Conservation (phyloP, 768 basidiomycete genomes). For the Lactarius hatsudake region DNA sequence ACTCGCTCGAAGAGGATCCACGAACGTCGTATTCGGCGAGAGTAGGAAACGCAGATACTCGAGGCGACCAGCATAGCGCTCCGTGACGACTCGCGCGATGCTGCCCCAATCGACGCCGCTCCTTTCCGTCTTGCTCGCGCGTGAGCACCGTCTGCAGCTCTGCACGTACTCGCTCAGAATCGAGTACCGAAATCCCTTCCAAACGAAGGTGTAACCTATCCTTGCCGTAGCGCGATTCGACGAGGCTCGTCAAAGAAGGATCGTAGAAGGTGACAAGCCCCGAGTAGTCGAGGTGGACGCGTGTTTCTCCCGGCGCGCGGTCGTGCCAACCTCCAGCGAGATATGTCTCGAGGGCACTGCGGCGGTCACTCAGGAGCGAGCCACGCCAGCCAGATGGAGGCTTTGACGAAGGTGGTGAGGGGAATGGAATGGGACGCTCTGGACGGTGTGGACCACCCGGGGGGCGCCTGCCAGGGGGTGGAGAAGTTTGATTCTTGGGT, state of each 20-base stretch:
- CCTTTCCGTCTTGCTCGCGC: constrained; percentile 12
- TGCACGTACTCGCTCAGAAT: constrained; percentile 23
- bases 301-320: constrained; percentile 43
- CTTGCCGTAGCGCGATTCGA: constrained; percentile 32
- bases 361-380: neutral
- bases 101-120: constrained; percentile 45
- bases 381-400: constrained; percentile 26
- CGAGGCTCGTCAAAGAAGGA: constrained; percentile 30
- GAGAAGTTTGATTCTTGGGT: neutral
- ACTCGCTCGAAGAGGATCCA: constrained; percentile 7
- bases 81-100: constrained; percentile 38
- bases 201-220: constrained; percentile 40
- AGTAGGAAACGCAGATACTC: constrained; percentile 37
- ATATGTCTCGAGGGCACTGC: constrained; percentile 27
- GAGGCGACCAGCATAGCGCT: constrained; percentile 44
- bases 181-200: constrained; percentile 33
- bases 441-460: neutral
- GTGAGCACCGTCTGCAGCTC: constrained; percentile 33
- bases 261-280: constrained; percentile 47
- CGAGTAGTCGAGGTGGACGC: constrained; percentile 43
- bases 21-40: neutral
- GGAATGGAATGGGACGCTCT: no score
- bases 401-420: neutral
- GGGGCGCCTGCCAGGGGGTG: no score
- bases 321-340: constrained; percentile 44